A percentile compares a stretch with the other conserved stretches of the same genome.
Evolutionary conservation across 2,329 filamentous ascomycete genomes (phyloP).

Genomic region (Albophoma yamanashiensis): DNA sequence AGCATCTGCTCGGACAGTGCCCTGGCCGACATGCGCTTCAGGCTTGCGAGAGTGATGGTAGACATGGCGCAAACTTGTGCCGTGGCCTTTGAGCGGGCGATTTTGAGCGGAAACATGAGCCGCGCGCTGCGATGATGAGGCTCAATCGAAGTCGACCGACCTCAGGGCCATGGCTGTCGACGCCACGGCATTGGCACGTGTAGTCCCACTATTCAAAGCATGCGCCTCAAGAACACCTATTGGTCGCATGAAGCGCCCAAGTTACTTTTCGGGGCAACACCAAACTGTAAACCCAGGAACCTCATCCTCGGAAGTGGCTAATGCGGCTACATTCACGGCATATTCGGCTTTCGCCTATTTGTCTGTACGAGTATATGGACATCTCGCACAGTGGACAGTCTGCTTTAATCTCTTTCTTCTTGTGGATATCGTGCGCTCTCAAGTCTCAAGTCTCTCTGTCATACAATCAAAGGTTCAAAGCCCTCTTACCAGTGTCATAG

Average conservation of each 20-base stretch:
- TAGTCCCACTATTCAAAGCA: not conserved
- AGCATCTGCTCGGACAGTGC: slow-evolving; percentile 57
- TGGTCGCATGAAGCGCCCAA: too few species aligned
- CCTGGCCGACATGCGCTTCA: slow-evolving; percentile 58
- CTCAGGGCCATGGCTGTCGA: not conserved
- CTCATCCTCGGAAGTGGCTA: not conserved
- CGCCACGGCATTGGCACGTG: not conserved
- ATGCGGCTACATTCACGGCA: not conserved
- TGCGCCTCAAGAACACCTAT: not conserved
- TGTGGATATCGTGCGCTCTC: not conserved
- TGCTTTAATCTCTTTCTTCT: not conserved
- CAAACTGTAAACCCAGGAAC: too few species aligned
- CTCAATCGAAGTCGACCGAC: not conserved
- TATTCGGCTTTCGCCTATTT: not conserved
- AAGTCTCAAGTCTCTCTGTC: not conserved
- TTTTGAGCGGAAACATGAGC: not conserved
- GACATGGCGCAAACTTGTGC: slow-evolving; percentile 17
- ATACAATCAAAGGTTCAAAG: not conserved
- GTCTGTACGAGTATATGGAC: not conserved
- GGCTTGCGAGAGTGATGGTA: slow-evolving; percentile 43
- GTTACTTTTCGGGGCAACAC: too few species aligned
- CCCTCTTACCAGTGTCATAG: not conserved
- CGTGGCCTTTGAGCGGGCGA: not conserved
- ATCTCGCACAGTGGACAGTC: not conserved
- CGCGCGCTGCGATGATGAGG: not conserved